phyloP scores from a whole-genome alignment of 2,329 filamentous ascomycete species.

The Fusarium cicatricum region DNA sequence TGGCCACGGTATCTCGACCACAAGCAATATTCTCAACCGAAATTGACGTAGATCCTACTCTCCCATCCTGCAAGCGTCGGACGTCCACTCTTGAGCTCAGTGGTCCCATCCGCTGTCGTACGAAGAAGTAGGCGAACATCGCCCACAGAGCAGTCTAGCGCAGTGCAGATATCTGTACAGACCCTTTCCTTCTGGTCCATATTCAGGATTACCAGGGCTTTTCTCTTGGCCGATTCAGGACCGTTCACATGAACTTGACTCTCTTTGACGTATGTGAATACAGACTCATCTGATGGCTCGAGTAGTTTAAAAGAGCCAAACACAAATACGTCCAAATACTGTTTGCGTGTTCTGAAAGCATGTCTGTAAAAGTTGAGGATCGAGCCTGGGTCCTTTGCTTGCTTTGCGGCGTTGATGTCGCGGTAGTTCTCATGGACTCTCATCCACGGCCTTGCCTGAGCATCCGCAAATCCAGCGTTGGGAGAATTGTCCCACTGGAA shows the following conservation, averaged over 20 bases:
- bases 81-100: not conserved
- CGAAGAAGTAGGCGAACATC: conserved; percentile 40
- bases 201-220: conserved; percentile 54
- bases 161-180: conserved; percentile 35
- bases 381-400: conserved; percentile 54
- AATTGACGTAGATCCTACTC: conserved; percentile 32
- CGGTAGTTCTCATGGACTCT: conserved; percentile 66
- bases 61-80: conserved; percentile 27
- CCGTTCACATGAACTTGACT: conserved; percentile 29
- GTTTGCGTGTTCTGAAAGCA: conserved; percentile 60
- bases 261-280: conserved; percentile 65
- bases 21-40: not conserved
- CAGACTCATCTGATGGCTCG: conserved; percentile 57
- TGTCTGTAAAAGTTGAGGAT: conserved; percentile 68
- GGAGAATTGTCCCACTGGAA: conserved; percentile 69
- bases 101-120: conserved; percentile 19
- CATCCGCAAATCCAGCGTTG: conserved; percentile 68
- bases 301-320: conserved; percentile 67
- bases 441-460: conserved; percentile 68
- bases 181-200: conserved; percentile 52
- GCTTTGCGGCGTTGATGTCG: conserved; percentile 63
- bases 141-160: conserved; percentile 27
- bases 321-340: conserved; percentile 66
- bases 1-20: too few relatives aligned
- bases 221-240: conserved; percentile 33